phyloP scores from a whole-genome alignment of 164 flowering plant species.

The Cinnamomum chago region DNA sequence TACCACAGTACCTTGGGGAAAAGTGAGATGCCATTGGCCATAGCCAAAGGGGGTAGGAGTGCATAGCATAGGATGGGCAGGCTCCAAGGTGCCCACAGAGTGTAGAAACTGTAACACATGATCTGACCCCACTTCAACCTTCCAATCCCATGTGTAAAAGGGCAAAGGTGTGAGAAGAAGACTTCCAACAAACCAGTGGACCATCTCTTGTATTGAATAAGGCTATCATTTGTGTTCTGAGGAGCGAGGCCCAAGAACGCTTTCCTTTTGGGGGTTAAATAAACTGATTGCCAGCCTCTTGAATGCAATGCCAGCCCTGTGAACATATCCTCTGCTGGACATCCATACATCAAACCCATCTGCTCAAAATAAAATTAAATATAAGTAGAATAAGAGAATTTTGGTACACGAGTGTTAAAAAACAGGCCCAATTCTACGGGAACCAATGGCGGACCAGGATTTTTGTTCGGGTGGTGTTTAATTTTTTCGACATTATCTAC shows the following conservation, averaged over 20 bases:
- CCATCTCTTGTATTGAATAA: slow-evolving; percentile 55
- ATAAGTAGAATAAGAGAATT: background rate
- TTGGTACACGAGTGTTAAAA: too few relatives aligned
- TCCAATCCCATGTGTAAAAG: slow-evolving; percentile 37
- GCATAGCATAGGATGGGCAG: slow-evolving; percentile 37
- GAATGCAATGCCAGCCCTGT: slow-evolving; percentile 50
- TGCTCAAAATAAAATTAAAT: slow-evolving; percentile 8
- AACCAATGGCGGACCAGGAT: too few relatives aligned
- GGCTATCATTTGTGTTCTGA: slow-evolving; percentile 28
- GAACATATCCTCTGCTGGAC: slow-evolving; percentile 47
- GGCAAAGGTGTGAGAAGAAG: slow-evolving; percentile 44
- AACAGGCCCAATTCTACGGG: too few relatives aligned
- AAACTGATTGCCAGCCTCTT: slow-evolving; percentile 53
- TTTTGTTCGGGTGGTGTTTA: too few relatives aligned
- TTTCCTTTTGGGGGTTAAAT: slow-evolving; percentile 33
- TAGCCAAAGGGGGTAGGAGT: slow-evolving; percentile 32
- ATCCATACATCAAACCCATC: slow-evolving; percentile 61
- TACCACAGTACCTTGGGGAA: slow-evolving; percentile 21
- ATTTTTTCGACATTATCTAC: too few relatives aligned
- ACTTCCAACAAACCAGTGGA: slow-evolving; percentile 46
- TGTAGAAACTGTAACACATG: slow-evolving; percentile 44
- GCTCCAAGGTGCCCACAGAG: slow-evolving; percentile 41
- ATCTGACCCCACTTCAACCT: slow-evolving; percentile 38
- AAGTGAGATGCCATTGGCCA: slow-evolving; percentile 21
- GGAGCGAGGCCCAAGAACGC: slow-evolving; percentile 48